Evolutionary conservation across 139 green algal genomes (phyloP).

Genomic region (Coelastrella sp.): DNA sequence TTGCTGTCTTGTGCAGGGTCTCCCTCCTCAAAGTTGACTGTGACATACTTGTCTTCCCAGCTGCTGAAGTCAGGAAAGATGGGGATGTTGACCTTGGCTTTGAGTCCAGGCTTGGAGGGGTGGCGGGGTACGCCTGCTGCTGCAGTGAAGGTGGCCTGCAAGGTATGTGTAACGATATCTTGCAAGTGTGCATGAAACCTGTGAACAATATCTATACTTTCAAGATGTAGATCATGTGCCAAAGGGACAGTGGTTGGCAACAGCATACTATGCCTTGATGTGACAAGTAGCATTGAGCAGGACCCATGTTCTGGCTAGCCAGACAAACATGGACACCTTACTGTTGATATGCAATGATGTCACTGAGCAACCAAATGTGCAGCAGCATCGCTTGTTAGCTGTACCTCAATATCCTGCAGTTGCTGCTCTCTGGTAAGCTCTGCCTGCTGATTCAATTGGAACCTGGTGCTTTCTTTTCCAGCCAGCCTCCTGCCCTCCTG

Average conservation of each 20-base stretch:
- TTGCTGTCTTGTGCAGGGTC: constrained; percentile 39
- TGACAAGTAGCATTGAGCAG: too few relatives aligned
- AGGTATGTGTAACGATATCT: too few relatives aligned
- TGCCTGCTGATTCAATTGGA: constrained; percentile 14
- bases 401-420: constrained; percentile 60
- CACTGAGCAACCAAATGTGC: too few relatives aligned
- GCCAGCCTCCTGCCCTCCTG: background rate
- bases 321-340: too few relatives aligned
- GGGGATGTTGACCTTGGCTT: constrained; percentile 60
- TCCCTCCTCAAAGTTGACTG: constrained; percentile 25
- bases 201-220: too few relatives aligned
- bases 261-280: too few relatives aligned
- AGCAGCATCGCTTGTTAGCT: too few relatives aligned
- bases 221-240: too few relatives aligned
- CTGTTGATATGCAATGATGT: too few relatives aligned
- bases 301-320: too few relatives aligned
- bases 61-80: constrained; percentile 44
- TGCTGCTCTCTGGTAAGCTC: constrained; percentile 42
- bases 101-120: constrained; percentile 57
- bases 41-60: constrained; percentile 44
- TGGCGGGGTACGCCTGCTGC: constrained; percentile 55
- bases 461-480: background rate
- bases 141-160: constrained; percentile 69
- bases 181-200: too few relatives aligned
- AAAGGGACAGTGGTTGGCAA: too few relatives aligned